A percentile compares a stretch with the other conserved stretches of the same genome.
phyloP scores from a whole-genome alignment of 495 filamentous ascomycete species.

The Massariosphaeria phaeospora region DNA sequence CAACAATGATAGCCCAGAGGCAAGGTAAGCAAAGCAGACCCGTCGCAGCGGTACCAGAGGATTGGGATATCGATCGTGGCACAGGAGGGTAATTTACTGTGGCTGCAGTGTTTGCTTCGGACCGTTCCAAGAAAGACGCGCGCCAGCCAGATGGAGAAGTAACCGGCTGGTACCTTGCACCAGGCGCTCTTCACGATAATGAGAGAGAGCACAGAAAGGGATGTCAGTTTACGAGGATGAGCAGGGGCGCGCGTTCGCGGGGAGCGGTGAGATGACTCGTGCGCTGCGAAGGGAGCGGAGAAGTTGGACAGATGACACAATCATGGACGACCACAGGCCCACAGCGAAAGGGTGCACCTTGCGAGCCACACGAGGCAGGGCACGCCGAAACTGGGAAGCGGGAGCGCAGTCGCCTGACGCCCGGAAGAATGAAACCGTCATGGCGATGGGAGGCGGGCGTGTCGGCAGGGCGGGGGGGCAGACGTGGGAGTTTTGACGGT shows the following conservation, averaged over 20 bases:
- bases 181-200: constrained; percentile 28
- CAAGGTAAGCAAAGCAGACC: neutral
- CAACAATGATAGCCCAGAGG: neutral
- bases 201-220: constrained; percentile 23
- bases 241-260: neutral
- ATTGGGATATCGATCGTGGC: constrained; percentile 10
- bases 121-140: constrained; percentile 8
- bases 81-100: constrained; percentile 19
- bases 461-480: no score
- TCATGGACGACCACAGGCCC: neutral
- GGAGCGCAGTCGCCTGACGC: constrained; percentile 21
- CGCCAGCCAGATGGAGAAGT: constrained; percentile 9
- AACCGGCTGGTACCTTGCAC: constrained; percentile 23
- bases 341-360: constrained; percentile 16
- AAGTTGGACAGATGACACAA: constrained; percentile 32
- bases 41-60: constrained; percentile 13
- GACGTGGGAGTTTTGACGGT: no score
- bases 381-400: constrained; percentile 13
- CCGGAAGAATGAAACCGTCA: constrained; percentile 1
- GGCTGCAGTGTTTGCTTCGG: constrained; percentile 21
- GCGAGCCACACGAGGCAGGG: constrained; percentile 14
- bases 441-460: neutral
- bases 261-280: constrained; percentile 34
- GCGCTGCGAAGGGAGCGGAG: constrained; percentile 9
- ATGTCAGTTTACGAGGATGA: neutral